Evolutionary conservation across 768 basidiomycete genomes (phyloP).

Genomic region (Asterophora lycoperdoides): DNA sequence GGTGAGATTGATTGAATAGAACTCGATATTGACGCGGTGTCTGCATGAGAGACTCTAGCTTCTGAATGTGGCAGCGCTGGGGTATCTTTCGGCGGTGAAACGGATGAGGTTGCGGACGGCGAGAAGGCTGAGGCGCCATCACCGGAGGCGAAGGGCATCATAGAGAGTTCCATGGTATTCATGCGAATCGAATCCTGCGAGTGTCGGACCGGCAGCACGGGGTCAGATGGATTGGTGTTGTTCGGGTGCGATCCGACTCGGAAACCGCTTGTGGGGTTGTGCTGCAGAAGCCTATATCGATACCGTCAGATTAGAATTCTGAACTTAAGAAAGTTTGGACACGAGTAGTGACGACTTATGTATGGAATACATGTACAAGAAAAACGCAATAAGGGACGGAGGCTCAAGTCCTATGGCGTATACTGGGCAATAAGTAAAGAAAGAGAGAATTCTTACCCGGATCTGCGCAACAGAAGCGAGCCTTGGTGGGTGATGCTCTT

Average conservation of each 20-base stretch:
- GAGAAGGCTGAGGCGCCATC: background rate
- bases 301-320: conserved; percentile 5
- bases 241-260: no score
- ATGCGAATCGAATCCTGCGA: conserved; percentile 63
- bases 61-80: conserved; percentile 9
- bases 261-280: conserved; percentile 31
- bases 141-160: conserved; percentile 36
- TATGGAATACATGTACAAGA: background rate
- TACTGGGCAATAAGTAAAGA: background rate
- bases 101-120: conserved; percentile 10
- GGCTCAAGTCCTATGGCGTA: no score
- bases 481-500: background rate
- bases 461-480: conserved; percentile 40
- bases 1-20: no score
- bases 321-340: conserved; percentile 5
- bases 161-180: conserved; percentile 62
- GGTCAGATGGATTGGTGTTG: no score
- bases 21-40: no score
- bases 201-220: conserved; percentile 32
- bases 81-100: conserved; percentile 6
- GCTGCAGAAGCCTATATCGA: conserved; percentile 49
- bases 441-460: conserved; percentile 41
- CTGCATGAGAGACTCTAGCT: no score
- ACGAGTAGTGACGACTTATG: conserved; percentile 3
- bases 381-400: background rate